Percentiles rank a stretch among this genome's conserved stretches.
phyloP scores from a whole-genome alignment of 2,329 filamentous ascomycete genomes.

The Cercospora nicotianae region DNA sequence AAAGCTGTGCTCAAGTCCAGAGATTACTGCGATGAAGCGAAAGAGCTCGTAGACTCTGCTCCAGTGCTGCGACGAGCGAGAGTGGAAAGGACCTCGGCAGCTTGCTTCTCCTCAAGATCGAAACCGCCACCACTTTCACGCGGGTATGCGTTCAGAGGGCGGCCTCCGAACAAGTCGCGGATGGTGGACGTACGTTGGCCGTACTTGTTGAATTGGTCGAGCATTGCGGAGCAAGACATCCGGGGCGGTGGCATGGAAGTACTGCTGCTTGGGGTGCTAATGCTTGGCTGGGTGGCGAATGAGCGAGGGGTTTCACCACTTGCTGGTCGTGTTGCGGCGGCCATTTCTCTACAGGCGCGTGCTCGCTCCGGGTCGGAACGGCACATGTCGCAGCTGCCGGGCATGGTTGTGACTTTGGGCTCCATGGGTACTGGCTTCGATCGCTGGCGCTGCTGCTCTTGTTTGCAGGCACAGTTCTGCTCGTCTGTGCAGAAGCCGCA shows the following conservation, averaged over 20 bases:
- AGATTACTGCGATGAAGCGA: constrained; percentile 2
- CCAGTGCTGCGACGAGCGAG: constrained; percentile 21
- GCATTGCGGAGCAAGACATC: constrained; percentile 27
- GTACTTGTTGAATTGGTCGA: constrained; percentile 28
- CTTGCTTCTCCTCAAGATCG: constrained; percentile 27
- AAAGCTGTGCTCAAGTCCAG: neutral
- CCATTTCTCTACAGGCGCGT: constrained; percentile 31
- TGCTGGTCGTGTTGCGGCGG: constrained; percentile 13
- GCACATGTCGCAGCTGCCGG: constrained; percentile 36
- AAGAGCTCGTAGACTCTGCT: constrained; percentile 14
- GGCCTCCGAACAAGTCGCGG: constrained; percentile 25
- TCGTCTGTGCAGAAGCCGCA: constrained; percentile 37
- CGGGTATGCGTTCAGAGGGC: constrained; percentile 24
- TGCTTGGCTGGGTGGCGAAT: neutral
- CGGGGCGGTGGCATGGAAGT: constrained; percentile 21
- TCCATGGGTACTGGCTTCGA: constrained; percentile 12
- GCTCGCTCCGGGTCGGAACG: constrained; percentile 32
- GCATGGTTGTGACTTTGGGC: constrained; percentile 19
- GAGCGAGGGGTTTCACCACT: constrained; percentile 14
- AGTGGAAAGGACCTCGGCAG: constrained; percentile 24
- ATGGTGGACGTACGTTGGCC: constrained; percentile 28
- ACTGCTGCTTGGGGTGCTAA: neutral
- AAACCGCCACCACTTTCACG: constrained; percentile 20
- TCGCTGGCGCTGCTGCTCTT: constrained; percentile 18
- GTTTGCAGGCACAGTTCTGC: constrained; percentile 32